Percentiles rank a stretch among this genome's conserved stretches.
Conservation (phyloP, 805 yeast genomes). For the Suhomyces tanzawaensis region DNA sequence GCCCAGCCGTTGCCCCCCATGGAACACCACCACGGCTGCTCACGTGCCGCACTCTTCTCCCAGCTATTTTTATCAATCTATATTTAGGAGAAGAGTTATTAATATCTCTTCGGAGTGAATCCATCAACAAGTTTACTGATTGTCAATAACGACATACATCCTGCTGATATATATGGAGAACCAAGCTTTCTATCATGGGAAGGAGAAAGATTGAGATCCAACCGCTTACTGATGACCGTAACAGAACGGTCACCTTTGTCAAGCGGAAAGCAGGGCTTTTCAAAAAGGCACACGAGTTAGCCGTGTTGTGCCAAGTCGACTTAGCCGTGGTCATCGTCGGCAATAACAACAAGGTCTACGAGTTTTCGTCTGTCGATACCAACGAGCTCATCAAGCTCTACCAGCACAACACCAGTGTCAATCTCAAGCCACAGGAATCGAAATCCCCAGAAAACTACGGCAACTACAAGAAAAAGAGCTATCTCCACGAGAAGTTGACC, state of each 20-base stretch:
- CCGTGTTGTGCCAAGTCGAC: conserved; percentile 90
- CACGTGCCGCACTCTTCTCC: background rate
- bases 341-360: conserved; percentile 77
- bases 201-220: conserved; percentile 93
- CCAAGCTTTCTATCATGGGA: conserved; percentile 58
- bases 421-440: conserved; percentile 46
- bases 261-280: conserved; percentile 94
- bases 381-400: conserved; percentile 21
- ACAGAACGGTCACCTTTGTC: conserved; percentile 81
- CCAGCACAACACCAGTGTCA: conserved; percentile 8
- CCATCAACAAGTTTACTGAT: background rate
- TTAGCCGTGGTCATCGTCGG: conserved; percentile 87
- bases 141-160: background rate
- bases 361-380: conserved; percentile 73
- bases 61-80: background rate
- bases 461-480: conserved; percentile 44
- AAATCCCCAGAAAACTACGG: conserved; percentile 71
- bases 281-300: conserved; percentile 80
- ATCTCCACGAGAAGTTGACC: conserved; percentile 18
- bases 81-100: background rate
- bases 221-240: conserved; percentile 88
- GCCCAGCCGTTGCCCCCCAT: no score
- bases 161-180: background rate
- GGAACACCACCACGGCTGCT: no score
- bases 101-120: background rate